Base-by-base conservation (phyloP, 441 rosid species). In the Gossypium trilobum region DNA sequence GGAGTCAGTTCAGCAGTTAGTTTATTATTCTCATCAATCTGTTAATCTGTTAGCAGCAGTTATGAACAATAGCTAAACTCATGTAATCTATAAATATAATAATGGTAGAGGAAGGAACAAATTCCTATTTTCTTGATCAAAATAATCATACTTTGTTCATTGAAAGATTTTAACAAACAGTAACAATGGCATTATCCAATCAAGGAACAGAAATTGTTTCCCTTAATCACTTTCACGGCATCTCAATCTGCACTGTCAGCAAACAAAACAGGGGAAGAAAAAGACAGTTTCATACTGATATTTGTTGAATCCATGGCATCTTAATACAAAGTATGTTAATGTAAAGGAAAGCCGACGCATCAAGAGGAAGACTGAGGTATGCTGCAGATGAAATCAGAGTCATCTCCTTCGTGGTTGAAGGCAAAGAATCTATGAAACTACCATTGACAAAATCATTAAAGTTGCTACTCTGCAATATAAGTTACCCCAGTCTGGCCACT, bases 401-500 rank as follows among this genome's bases (percentile, higher is more conserved):
- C 79, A 25, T 44, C 57, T 42, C 29, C 31, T 7, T 3, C 4
- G 39, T 62, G 67, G 67, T 14, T 14, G 2, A 61, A 14, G 25
- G 6, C 46, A 61, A 17, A 63, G 27, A 62, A 62, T 9, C 51
- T 1, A 36, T 3, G 25, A 16, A 17, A 64, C 6, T 39, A 36
- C 14, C 27, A 25, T 66, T 4, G 56, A 20, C 7, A 70, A 36
- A 29, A 11, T 25, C 14, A 33, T 31, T 10, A 10, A 42, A 36
- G 50, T 5, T 50, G 79, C 54, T 1, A 0, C n/a, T 14, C 3
- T 11, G 42, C 1, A n/a, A 58, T 29, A 72, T 72, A 83, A 57
- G 73, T 31, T 51, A 87, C 67, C 27, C 94, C 89, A 13, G 79
- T 79, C 74, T 75, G 79, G 60, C 83, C 79, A 14, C 78, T 79